These are phyloP conservation scores for Tricholoma terreum DNA, from an alignment of 768 basidiomycete species.

Conservation along the genomic window DNA sequence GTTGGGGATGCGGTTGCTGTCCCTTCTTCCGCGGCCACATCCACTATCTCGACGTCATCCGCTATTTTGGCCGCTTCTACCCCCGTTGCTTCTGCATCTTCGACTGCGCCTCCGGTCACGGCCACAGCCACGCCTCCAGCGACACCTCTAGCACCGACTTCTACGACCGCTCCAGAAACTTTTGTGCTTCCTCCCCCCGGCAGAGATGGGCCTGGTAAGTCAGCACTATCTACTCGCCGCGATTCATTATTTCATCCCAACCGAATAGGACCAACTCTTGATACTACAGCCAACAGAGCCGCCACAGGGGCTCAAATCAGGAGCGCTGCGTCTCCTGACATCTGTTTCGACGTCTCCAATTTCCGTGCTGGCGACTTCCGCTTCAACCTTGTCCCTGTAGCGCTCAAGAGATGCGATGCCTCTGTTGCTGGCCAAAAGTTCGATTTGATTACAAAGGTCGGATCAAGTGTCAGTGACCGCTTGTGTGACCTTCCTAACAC, in stretches of 20 bases:
- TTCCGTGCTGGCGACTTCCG: slow-evolving; percentile 19
- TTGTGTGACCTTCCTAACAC: not conserved
- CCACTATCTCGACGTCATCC: not conserved
- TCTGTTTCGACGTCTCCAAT: slow-evolving; percentile 16
- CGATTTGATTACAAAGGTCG: slow-evolving; percentile 20
- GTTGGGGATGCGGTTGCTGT: not conserved
- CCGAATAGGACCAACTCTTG: slow-evolving; percentile 21
- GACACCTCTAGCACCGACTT: no score
- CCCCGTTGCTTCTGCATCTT: not conserved
- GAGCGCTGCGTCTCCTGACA: slow-evolving; percentile 14
- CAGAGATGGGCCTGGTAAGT: slow-evolving; percentile 15
- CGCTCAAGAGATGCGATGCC: slow-evolving; percentile 15
- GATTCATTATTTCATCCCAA: not conserved
- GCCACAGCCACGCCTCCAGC: no score
- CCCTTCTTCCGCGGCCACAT: no score
- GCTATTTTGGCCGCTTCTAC: not conserved
- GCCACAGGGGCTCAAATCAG: slow-evolving; percentile 19
- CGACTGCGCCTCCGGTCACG: not conserved
- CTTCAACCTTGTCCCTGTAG: slow-evolving; percentile 20
- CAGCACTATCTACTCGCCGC: not conserved
- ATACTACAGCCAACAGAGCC: slow-evolving; percentile 21
- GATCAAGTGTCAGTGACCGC: not conserved
- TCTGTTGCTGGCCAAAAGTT: slow-evolving; percentile 17
- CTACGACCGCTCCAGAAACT: slow-evolving; percentile 7
- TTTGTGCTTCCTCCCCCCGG: slow-evolving; percentile 17